Evolutionary conservation across 768 basidiomycete genomes (phyloP), one percentile per base, ranked within the genome.

Genomic region (Russula vinacea): DNA sequence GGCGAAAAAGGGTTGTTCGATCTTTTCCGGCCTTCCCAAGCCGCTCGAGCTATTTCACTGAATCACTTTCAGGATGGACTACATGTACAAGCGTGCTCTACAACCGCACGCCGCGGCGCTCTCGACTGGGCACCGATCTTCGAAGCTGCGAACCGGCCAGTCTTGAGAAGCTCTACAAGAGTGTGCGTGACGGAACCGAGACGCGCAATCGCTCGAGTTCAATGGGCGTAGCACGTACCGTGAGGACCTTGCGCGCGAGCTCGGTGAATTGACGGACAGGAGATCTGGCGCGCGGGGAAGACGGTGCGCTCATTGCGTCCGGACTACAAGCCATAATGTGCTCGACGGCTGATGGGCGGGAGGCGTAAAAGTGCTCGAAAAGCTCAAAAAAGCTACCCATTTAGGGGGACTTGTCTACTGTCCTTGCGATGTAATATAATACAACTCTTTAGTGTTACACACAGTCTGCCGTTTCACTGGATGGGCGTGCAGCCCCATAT

Each of bases 81-180:
- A 97, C 85, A 98, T 98, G 95, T 98, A 88, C 85, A 89, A 90
- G 96, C 97, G 52, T 99, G 97, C 81, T 98, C 97, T 37, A 98
- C 96, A 70, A 98, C 97, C 55, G 97, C 97, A 57, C 94, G 96
- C 71, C 96, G 97, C 68, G 97, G 97, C 72, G 97, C 96, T 49
- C 90, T 97, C 68, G 97, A 98, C 83, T 98, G 97, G 97, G 95
- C 96, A 14, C 95, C 94, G 66, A 79, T 97, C 77, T 94, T 95
- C 74, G 94, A 96, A 78, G 88, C 90, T 78, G 87, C 95, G 68
- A 98, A 98, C 80, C 70, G 88, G 45, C 97, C 97, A 65, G 80
- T 98, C 73, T 99, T 74, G 93, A 98, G 79, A 79, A 88, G 72
- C 88, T 98, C 32, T 99, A 99, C 80, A 83, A 92, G 81, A 92